Conservation (phyloP, 345 rosid species). For the Brassica cretica region DNA sequence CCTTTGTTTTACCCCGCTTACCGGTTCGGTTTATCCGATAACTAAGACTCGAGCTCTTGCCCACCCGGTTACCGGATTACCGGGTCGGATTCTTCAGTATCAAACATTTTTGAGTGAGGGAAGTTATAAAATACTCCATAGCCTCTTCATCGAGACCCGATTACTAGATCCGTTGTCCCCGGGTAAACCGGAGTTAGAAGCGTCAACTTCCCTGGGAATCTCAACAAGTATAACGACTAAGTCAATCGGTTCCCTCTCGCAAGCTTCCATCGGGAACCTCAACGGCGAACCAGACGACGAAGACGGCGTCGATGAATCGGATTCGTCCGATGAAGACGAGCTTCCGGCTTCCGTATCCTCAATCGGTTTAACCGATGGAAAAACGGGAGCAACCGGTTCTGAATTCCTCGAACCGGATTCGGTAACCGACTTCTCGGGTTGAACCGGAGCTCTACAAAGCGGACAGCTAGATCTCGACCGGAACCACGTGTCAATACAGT, state of each 20-base stretch:
- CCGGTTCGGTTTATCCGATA: constrained; percentile 8
- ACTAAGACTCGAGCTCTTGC: background rate
- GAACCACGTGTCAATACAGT: constrained; percentile 92
- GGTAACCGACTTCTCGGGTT: constrained; percentile 8
- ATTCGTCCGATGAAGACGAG: constrained; percentile 37
- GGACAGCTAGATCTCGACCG: constrained; percentile 76
- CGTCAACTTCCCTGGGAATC: constrained; percentile 37
- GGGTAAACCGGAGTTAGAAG: constrained; percentile 24
- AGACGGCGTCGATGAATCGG: constrained; percentile 31
- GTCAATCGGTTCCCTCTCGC: constrained; percentile 35
- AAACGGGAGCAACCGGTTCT: constrained; percentile 21
- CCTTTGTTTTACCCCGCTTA: background rate
- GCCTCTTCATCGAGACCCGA: constrained; percentile 6
- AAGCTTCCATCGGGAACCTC: constrained; percentile 36
- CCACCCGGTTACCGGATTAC: background rate
- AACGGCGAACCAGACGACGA: constrained; percentile 31
- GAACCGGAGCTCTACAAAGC: constrained; percentile 75
- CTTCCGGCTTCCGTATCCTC: constrained; percentile 39
- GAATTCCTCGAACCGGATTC: background rate
- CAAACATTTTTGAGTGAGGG: background rate
- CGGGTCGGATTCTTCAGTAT: constrained; percentile 28
- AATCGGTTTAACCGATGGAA: constrained; percentile 13
- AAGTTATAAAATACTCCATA: background rate
- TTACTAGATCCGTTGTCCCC: constrained; percentile 6
- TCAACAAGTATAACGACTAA: constrained; percentile 41